Conservation (phyloP, 495 filamentous ascomycete genomes). For the Aspergillus ostianus region DNA sequence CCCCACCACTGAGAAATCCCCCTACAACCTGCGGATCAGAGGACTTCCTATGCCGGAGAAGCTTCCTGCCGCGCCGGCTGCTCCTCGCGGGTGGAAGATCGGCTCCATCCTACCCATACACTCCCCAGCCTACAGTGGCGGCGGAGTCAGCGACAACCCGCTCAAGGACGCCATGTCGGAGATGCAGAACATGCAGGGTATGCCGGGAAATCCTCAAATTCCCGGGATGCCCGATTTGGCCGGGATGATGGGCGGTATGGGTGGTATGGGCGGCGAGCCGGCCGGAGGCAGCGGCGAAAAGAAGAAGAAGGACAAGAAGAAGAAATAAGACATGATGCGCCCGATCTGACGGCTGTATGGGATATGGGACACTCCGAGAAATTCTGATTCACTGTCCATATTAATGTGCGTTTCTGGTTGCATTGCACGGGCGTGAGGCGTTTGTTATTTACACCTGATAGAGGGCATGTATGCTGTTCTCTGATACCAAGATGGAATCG, state of each 20-base stretch:
- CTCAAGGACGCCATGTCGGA: constrained; percentile 97
- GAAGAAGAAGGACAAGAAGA: constrained; percentile 54
- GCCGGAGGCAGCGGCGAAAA: constrained; percentile 41
- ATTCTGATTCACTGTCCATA: constrained; percentile 3
- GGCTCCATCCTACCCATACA: constrained; percentile 79
- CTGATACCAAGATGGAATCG: constrained; percentile 20
- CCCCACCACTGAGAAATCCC: constrained; percentile 69
- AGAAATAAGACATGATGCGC: constrained; percentile 38
- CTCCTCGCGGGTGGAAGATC: constrained; percentile 93
- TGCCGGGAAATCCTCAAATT: constrained; percentile 49
- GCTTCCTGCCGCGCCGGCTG: constrained; percentile 65
- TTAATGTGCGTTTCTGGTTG: constrained; percentile 21
- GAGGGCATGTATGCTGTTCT: constrained; percentile 15
- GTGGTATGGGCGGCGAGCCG: constrained; percentile 22
- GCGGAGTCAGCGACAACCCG: constrained; percentile 93
- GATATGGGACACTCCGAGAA: neutral
- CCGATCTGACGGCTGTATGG: neutral
- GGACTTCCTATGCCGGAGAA: constrained; percentile 65
- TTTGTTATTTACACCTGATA: constrained; percentile 17
- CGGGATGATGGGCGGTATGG: constrained; percentile 32
- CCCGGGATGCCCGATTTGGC: constrained; percentile 45
- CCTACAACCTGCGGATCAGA: constrained; percentile 63
- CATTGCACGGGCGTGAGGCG: constrained; percentile 27
- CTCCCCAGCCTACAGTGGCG: constrained; percentile 83
- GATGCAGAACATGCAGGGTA: constrained; percentile 66